A percentile compares a stretch with the other conserved stretches of the same genome.
These are phyloP conservation scores for Claviceps lovelessii DNA, from an alignment of 2,329 filamentous ascomycete genomes.

Conservation along the genomic window DNA sequence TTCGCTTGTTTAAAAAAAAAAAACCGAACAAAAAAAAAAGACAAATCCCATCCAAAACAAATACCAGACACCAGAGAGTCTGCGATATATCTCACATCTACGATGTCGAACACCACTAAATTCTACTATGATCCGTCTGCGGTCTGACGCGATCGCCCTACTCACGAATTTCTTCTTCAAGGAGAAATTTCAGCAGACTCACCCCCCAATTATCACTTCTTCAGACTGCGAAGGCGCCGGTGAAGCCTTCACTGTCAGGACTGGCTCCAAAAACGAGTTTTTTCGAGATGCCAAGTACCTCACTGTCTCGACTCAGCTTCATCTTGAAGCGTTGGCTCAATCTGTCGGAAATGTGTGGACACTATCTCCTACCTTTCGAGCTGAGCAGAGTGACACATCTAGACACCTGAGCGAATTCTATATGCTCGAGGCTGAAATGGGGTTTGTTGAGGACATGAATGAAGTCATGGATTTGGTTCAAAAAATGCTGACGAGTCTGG, in stretches of 20 bases:
- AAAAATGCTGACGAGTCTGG: conserved; percentile 50
- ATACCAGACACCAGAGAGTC: conserved; percentile 77
- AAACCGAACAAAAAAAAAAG: conserved; percentile 36
- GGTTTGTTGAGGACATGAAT: conserved; percentile 57
- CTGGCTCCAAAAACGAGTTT: conserved; percentile 38
- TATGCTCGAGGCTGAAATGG: conserved; percentile 89
- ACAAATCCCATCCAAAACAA: conserved; percentile 93
- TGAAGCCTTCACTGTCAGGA: conserved; percentile 68
- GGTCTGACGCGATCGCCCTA: conserved; percentile 63
- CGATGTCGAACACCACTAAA: conserved; percentile 70
- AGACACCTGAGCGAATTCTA: conserved; percentile 96
- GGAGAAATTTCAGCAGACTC: conserved; percentile 64
- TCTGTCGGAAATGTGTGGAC: conserved; percentile 87
- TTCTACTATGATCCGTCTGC: conserved; percentile 63
- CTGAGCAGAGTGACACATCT: conserved; percentile 83
- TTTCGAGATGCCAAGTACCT: conserved; percentile 85
- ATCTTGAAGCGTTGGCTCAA: conserved; percentile 82
- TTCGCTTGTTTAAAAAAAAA: not conserved
- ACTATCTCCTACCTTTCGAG: conserved; percentile 82
- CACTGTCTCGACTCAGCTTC: conserved; percentile 87
- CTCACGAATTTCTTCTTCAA: conserved; percentile 62
- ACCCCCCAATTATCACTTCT: conserved; percentile 88
- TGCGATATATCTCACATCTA: conserved; percentile 78
- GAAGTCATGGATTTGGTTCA: conserved; percentile 70
- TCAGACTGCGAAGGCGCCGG: conserved; percentile 95